Conservation (phyloP, 495 filamentous ascomycete species). For the Xylaria curta region DNA sequence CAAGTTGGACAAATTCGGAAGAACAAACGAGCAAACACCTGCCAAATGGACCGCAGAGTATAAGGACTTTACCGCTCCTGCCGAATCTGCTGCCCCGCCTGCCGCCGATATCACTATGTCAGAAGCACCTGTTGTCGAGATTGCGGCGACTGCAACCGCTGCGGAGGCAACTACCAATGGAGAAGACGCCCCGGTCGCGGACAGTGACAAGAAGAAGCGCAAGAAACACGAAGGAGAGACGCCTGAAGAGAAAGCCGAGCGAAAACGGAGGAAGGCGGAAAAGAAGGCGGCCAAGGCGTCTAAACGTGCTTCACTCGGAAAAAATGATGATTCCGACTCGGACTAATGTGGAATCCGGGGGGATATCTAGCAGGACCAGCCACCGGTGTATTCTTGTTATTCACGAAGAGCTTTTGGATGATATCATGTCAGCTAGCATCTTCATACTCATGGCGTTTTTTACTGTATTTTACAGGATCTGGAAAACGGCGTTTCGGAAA, state of each 20-base stretch:
- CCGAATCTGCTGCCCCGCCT: conserved; percentile 28
- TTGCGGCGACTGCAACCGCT: conserved; percentile 31
- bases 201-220: conserved; percentile 69
- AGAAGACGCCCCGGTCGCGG: conserved; percentile 46
- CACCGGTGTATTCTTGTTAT: conserved; percentile 17
- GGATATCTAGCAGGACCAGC: neutral
- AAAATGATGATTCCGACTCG: conserved; percentile 42
- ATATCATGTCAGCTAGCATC: conserved; percentile 37
- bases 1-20: conserved; percentile 96
- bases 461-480: conserved; percentile 27
- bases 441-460: conserved; percentile 26
- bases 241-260: conserved; percentile 73
- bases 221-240: conserved; percentile 86
- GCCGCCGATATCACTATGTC: conserved; percentile 40
- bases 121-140: conserved; percentile 33
- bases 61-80: conserved; percentile 72
- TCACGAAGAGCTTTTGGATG: conserved; percentile 34
- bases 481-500: conserved; percentile 29
- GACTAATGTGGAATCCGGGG: conserved; percentile 30
- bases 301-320: conserved; percentile 45
- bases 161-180: conserved; percentile 45
- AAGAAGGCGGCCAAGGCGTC: conserved; percentile 74
- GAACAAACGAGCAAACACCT: conserved; percentile 89
- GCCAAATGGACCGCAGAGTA: conserved; percentile 88
- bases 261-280: conserved; percentile 74